A percentile compares a stretch with the other conserved stretches of the same genome.
phyloP scores from a whole-genome alignment of 2,329 filamentous ascomycete species.

The Arthroderma sp. region DNA sequence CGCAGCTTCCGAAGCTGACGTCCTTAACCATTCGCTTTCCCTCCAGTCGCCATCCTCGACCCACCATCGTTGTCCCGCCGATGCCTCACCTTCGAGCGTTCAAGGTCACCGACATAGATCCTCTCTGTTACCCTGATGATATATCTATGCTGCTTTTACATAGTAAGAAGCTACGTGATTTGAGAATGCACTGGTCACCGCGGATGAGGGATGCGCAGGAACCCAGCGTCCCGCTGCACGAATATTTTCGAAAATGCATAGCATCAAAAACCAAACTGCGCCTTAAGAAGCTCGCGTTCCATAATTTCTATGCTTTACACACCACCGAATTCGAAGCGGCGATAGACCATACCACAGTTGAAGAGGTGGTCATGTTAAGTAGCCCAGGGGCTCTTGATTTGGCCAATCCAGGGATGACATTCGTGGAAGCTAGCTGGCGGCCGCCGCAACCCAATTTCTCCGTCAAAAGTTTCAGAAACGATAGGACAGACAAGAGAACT shows the following conservation, averaged over 20 bases:
- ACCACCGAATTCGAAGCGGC: constrained; percentile 33
- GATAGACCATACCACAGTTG: constrained; percentile 28
- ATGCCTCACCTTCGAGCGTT: constrained; percentile 43
- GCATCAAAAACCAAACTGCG: constrained; percentile 33
- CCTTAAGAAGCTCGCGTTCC: constrained; percentile 39
- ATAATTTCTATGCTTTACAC: constrained; percentile 46
- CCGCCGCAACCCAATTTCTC: constrained; percentile 18
- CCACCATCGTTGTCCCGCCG: constrained; percentile 42
- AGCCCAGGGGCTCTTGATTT: constrained; percentile 31
- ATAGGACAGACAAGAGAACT: constrained; percentile 34
- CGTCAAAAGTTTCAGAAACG: constrained; percentile 37
- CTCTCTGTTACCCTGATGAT: constrained; percentile 51
- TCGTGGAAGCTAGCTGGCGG: constrained; percentile 45
- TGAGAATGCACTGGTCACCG: constrained; percentile 48
- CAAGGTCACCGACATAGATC: constrained; percentile 47
- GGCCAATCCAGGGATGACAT: constrained; percentile 29
- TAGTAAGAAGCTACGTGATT: constrained; percentile 41
- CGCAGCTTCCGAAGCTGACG: constrained; percentile 36
- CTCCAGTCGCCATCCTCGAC: constrained; percentile 42
- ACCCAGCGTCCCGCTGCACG: constrained; percentile 40
- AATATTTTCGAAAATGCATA: constrained; percentile 44
- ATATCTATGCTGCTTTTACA: constrained; percentile 42
- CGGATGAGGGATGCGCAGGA: constrained; percentile 48
- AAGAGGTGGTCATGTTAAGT: constrained; percentile 42
- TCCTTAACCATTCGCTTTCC: constrained; percentile 45